phyloP scores from a whole-genome alignment of 257 asterid species.

The Penstemon eatonii region DNA sequence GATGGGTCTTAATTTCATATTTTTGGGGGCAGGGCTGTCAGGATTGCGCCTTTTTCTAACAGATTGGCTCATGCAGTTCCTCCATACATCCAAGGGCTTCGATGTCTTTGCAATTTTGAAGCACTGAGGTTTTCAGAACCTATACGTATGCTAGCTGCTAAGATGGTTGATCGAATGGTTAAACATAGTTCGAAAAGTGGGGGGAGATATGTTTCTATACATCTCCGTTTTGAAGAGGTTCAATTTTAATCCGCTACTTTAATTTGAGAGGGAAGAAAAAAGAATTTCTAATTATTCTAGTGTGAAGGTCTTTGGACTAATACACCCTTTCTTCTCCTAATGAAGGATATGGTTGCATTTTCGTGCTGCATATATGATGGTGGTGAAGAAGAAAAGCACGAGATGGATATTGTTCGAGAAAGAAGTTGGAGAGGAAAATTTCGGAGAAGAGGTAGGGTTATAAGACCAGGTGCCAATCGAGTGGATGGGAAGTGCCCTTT shows the following conservation, averaged over 20 bases:
- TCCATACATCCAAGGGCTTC: constrained; percentile 75
- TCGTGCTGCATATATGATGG: constrained; percentile 97
- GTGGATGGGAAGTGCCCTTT: constrained; percentile 95
- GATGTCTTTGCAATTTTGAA: constrained; percentile 96
- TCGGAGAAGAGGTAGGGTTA: constrained; percentile 85
- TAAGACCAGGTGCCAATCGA: constrained; percentile 92
- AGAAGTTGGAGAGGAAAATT: constrained; percentile 99
- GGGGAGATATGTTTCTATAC: constrained; percentile 83
- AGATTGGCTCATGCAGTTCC: constrained; percentile 96
- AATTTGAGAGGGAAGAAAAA: neutral
- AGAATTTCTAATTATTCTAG: neutral
- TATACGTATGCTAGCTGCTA: constrained; percentile 93
- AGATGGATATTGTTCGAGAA: constrained; percentile 96
- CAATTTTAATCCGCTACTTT: constrained; percentile 12
- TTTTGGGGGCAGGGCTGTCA: constrained; percentile 83
- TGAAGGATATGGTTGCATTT: constrained; percentile 98
- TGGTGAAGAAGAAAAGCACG: constrained; percentile 88
- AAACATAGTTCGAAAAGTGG: constrained; percentile 68
- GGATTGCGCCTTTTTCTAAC: constrained; percentile 98
- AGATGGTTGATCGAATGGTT: constrained; percentile 95
- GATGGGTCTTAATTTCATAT: constrained; percentile 21
- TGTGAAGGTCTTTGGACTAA: neutral
- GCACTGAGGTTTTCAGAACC: constrained; percentile 94
- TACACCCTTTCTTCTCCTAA: constrained; percentile 19
- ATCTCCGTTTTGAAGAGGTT: constrained; percentile 99